A percentile compares a stretch with the other conserved stretches of the same genome.
phyloP scores from a whole-genome alignment of 169 alveolate species.

The Plasmodium fragile region DNA sequence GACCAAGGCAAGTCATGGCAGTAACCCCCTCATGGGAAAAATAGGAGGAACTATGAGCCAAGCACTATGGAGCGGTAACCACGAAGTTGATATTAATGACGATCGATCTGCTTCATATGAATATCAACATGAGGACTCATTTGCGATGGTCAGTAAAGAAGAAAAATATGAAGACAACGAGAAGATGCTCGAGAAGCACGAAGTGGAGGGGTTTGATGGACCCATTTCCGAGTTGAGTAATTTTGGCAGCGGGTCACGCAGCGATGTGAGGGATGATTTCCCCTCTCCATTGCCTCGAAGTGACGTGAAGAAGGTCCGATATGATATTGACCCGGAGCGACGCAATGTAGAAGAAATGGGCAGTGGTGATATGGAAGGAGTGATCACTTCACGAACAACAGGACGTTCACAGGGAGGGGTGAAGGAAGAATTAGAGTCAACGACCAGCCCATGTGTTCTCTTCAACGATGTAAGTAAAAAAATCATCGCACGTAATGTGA shows the following conservation, averaged over 20 bases:
- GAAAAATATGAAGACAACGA: not conserved
- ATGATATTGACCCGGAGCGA: not conserved
- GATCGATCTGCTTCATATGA: not conserved
- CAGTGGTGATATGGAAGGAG: not conserved
- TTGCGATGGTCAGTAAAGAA: not conserved
- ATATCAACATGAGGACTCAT: not conserved
- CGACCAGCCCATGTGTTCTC: not conserved
- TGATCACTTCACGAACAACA: no score
- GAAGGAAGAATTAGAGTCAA: not conserved
- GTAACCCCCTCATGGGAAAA: not conserved
- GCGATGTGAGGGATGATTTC: not conserved
- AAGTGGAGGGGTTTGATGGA: not conserved
- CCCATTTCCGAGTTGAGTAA: not conserved
- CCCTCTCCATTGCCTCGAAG: not conserved
- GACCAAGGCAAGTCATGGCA: not conserved
- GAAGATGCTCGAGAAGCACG: not conserved
- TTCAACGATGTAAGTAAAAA: slow-evolving; percentile 61
- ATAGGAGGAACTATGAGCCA: not conserved
- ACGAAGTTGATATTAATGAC: not conserved
- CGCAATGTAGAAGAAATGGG: not conserved
- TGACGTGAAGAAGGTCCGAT: not conserved
- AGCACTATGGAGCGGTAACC: not conserved
- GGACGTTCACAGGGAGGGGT: not conserved
- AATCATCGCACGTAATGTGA: slow-evolving; percentile 32
- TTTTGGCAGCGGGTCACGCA: not conserved